These are phyloP conservation scores for Phanerochaete carnosa DNA, from an alignment of 768 basidiomycete species.

Conservation along the genomic window DNA sequence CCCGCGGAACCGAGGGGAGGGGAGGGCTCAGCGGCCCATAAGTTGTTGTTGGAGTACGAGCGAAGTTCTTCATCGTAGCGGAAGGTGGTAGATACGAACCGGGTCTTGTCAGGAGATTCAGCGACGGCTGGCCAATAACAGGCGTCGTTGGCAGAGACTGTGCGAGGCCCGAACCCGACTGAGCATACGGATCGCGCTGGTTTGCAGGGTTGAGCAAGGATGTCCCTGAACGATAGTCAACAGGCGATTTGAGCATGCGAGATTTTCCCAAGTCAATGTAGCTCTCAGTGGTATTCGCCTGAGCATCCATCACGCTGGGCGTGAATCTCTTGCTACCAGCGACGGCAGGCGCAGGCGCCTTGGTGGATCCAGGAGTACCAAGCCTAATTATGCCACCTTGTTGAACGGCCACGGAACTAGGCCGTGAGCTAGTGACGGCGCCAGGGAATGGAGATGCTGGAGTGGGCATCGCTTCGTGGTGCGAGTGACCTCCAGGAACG, in stretches of 20 bases:
- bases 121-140: conserved; percentile 3
- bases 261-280: conserved; percentile 5
- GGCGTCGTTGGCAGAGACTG: conserved; percentile 4
- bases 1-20: conserved; percentile 11
- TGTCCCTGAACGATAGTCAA: conserved; percentile 28
- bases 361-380: conserved; percentile 29
- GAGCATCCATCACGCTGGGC: conserved; percentile 33
- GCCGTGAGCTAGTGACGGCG: conserved; percentile 5
- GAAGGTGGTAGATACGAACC: conserved; percentile 33
- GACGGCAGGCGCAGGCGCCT: conserved; percentile 23
- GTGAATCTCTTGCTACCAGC: conserved; percentile 62
- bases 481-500: background rate
- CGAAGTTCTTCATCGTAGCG: conserved; percentile 30
- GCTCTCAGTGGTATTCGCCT: conserved; percentile 26
- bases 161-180: background rate
- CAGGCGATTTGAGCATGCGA: conserved; percentile 14
- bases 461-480: conserved; percentile 27
- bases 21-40: conserved; percentile 37
- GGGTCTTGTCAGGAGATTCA: conserved; percentile 7
- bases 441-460: conserved; percentile 78
- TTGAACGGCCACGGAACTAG: conserved; percentile 4
- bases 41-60: conserved; percentile 48
- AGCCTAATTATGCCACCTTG: conserved; percentile 21
- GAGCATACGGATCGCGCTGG: conserved; percentile 17
- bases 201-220: conserved; percentile 28